Evolutionary conservation across 1,284 basidiomycete species (phyloP).

Genomic region (Puccinia sorghi): DNA sequence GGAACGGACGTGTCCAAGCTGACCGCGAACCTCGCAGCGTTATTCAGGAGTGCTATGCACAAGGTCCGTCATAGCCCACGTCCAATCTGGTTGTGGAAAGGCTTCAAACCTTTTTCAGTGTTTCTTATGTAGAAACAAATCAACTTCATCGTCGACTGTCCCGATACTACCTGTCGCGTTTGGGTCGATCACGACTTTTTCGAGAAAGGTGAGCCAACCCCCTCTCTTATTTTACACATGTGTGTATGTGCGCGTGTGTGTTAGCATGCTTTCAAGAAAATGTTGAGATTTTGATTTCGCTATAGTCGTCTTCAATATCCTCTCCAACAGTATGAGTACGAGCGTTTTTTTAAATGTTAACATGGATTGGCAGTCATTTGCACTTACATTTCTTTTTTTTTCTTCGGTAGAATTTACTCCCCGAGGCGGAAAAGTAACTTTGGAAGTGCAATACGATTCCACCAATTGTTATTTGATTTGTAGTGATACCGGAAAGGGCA

Average conservation of each 20-base stretch:
- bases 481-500: conserved; percentile 44
- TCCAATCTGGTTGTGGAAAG: neutral
- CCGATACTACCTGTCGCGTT: conserved; percentile 10
- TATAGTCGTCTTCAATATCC: conserved; percentile 42
- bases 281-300: conserved; percentile 14
- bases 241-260: neutral
- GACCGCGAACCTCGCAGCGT: conserved; percentile 28
- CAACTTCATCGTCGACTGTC: conserved; percentile 39
- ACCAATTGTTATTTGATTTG: conserved; percentile 35
- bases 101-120: neutral
- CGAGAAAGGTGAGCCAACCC: conserved; percentile 33
- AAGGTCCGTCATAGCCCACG: conserved; percentile 6
- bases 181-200: conserved; percentile 49
- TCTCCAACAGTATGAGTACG: conserved; percentile 49
- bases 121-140: conserved; percentile 28
- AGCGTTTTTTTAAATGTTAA: neutral
- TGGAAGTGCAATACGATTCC: conserved; percentile 33
- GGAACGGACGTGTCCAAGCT: conserved; percentile 37
- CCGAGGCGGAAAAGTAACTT: conserved; percentile 17
- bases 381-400: neutral
- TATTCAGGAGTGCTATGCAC: conserved; percentile 39
- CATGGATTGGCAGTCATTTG: neutral
- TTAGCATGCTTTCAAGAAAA: neutral
- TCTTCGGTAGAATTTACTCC: conserved; percentile 40
- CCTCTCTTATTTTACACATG: neutral